Base-by-base conservation (phyloP, 1,284 basidiomycete species). In the Ganoderma multipileum region DNA sequence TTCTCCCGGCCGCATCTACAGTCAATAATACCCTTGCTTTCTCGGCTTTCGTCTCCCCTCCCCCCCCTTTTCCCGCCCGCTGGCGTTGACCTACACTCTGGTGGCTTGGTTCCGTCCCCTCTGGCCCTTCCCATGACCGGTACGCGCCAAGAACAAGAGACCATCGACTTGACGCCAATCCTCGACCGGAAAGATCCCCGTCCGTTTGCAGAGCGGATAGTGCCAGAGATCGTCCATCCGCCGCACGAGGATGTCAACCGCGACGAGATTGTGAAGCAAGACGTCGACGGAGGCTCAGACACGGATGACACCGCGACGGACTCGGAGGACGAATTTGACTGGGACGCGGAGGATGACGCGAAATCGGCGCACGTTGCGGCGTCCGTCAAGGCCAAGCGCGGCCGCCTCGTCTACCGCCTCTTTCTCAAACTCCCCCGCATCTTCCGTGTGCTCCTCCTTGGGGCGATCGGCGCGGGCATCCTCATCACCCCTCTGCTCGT, bases 321-420 rank as follows among this genome's bases (percentile, higher is more conserved):
- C 74, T 84, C 87, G 1, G 88, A 86, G 18, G 91, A 91, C 74
- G 89, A 92, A 74, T 92, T 93, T 73, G 85, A 92, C 80, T 92
- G 91, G 91, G 89, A 91, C 65, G 85, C 77, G 33, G 82, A 82
- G 63, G 83, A 91, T 67, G 87, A 89, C 61, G 84, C 65, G 38
- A 69, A 69, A 30, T 76, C 76, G 52, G 70, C 74, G 39, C 58
- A 66, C 61, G 58, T 64, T 20, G 75, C 74, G 9, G 73, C 71
- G 38, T 65, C 68, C 16, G 74, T 80, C 60, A 85, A 83, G 73
- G 88, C 83, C 9, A 86, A 82, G 75, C 83, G 86, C 64, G 85
- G 86, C 57, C 85, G 90, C 64, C 83, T 85, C 44, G 74, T 93
- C 54, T 93, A 87, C 83, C 81, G 88, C 30, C 82, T 83, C 2